These are phyloP conservation scores for Aspergillus conjunctus DNA, from an alignment of 495 filamentous ascomycete genomes.

Conservation along the genomic window DNA sequence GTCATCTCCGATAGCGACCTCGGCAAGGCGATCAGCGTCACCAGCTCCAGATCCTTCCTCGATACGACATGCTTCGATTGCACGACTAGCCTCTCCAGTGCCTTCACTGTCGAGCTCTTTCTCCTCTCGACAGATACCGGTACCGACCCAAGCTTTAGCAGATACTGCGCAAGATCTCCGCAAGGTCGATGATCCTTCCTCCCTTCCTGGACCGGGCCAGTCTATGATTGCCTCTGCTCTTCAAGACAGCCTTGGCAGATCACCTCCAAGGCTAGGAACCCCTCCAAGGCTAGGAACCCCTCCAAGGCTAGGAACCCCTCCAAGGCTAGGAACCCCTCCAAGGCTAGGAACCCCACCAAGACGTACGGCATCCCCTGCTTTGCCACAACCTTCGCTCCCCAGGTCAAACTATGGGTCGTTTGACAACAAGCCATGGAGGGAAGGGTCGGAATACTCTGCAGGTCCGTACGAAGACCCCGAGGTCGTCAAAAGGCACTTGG, in stretches of 20 bases:
- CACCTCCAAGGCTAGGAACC: constrained; percentile 51
- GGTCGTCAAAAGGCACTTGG: constrained; percentile 79
- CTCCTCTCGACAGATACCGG: constrained; percentile 42
- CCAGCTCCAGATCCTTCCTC: constrained; percentile 52
- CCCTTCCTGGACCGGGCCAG: constrained; percentile 65
- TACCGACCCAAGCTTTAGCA: constrained; percentile 34
- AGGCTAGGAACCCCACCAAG: constrained; percentile 55
- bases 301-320: constrained; percentile 54
- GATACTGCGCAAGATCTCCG: constrained; percentile 38
- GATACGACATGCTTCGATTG: constrained; percentile 66
- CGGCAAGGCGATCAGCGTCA: constrained; percentile 42
- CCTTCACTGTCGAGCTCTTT: constrained; percentile 55
- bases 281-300: constrained; percentile 58
- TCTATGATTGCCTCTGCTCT: constrained; percentile 77
- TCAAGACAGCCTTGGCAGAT: constrained; percentile 61
- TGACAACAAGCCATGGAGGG: constrained; percentile 57
- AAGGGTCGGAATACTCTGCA: constrained; percentile 33
- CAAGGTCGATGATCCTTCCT: constrained; percentile 42
- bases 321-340: too few relatives aligned
- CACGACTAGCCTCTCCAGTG: constrained; percentile 71
- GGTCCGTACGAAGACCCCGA: constrained; percentile 75
- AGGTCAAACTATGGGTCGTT: constrained; percentile 80
- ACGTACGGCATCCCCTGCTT: constrained; percentile 57
- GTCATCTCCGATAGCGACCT: constrained; percentile 43
- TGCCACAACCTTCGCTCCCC: constrained; percentile 47